phyloP scores from a whole-genome alignment of 225 moss, liverwort and hornwort species.

The Sphagnum contortum region DNA sequence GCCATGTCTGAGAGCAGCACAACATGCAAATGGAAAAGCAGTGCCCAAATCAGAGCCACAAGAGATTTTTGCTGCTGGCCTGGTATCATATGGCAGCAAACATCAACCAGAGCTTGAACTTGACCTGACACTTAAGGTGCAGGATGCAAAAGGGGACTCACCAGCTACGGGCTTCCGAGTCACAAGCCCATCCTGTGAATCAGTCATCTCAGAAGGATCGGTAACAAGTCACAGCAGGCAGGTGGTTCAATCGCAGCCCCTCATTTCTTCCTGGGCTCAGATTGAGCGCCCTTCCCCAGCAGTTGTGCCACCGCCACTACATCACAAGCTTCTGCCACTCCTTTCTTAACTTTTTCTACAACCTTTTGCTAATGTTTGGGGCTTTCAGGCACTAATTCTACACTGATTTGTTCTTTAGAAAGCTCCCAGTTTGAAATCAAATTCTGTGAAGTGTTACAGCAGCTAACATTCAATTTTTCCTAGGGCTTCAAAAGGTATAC shows the following conservation, averaged over 20 bases:
- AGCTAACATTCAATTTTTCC: no score
- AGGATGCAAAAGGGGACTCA: slow-evolving; percentile 12
- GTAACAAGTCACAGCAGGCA: slow-evolving; percentile 60
- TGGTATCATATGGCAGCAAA: slow-evolving; percentile 4
- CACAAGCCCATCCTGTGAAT: slow-evolving; percentile 40
- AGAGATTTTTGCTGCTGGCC: slow-evolving; percentile 9
- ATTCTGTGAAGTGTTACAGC: no score
- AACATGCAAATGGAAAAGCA: background rate
- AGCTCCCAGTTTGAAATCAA: no score
- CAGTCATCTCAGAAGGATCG: slow-evolving; percentile 63
- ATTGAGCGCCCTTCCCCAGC: slow-evolving; percentile 11
- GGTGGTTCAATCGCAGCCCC: slow-evolving; percentile 24
- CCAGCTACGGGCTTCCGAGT: slow-evolving; percentile 22
- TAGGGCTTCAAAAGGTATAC: no score
- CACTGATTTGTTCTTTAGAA: no score
- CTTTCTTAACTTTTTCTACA: slow-evolving; percentile 13
- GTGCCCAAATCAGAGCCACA: background rate
- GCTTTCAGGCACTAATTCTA: no score
- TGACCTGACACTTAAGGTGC: slow-evolving; percentile 56
- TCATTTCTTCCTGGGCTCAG: background rate
- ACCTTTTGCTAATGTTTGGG: no score
- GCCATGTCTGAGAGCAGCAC: background rate
- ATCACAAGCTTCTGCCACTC: slow-evolving; percentile 34
- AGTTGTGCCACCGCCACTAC: slow-evolving; percentile 7
- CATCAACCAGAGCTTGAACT: slow-evolving; percentile 40